Percentiles rank a stretch among this genome's conserved stretches.
Evolutionary conservation across 805 yeast genomes (phyloP).

Genomic region (Yamadazyma takamatsuzukensis): DNA sequence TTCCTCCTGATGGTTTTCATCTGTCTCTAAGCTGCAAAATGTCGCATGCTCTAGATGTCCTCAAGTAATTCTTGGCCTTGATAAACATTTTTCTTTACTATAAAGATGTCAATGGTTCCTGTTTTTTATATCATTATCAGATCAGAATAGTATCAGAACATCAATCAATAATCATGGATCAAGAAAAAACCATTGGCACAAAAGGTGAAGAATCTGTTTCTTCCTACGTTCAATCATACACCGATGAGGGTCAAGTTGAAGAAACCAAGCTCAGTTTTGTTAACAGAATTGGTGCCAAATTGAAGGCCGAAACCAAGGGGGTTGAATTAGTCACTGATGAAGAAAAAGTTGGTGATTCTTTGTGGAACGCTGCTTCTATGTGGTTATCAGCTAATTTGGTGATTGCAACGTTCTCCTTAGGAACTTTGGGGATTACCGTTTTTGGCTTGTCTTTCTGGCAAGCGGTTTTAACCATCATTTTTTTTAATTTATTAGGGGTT

Average conservation of each 20-base stretch:
- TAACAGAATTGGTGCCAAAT: slow-evolving; percentile 24
- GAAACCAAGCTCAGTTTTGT: slow-evolving; percentile 18
- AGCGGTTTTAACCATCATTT: slow-evolving; percentile 24
- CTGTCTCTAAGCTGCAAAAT: too few species aligned
- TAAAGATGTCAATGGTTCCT: too few species aligned
- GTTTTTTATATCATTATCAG: too few species aligned
- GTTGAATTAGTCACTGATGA: slow-evolving; percentile 76
- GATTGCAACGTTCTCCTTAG: slow-evolving; percentile 33
- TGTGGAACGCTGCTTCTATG: slow-evolving; percentile 55
- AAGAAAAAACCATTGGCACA: slow-evolving; percentile 7
- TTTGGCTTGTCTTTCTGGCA: slow-evolving; percentile 32
- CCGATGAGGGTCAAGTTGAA: slow-evolving; percentile 2
- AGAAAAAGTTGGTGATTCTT: slow-evolving; percentile 63
- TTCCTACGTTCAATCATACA: slow-evolving; percentile 3
- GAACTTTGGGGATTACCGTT: slow-evolving; percentile 33
- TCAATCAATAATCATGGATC: too few species aligned
- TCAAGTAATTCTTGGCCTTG: too few species aligned
- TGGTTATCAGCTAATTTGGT: slow-evolving; percentile 31
- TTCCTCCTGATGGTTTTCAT: too few species aligned
- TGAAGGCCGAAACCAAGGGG: slow-evolving; percentile 55
- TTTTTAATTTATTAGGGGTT: slow-evolving; percentile 33
- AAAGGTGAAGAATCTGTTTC: slow-evolving; percentile 6
- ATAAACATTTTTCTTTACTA: too few species aligned
- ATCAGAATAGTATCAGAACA: too few species aligned
- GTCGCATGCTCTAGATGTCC: too few species aligned